Conservation (phyloP, 345 rosid genomes). For the Arabidopsis arenosa region DNA sequence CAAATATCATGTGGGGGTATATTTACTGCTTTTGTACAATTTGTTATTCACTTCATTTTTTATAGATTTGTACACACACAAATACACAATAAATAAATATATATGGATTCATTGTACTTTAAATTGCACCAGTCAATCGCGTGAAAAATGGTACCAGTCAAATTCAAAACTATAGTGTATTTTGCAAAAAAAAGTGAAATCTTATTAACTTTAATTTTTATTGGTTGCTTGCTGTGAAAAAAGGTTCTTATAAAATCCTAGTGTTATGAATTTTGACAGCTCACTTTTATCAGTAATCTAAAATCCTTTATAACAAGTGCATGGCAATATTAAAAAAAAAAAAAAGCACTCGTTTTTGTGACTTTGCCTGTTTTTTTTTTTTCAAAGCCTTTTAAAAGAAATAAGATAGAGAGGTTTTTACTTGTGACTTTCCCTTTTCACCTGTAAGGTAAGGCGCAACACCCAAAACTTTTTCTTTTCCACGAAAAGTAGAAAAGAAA, state of each 20-base stretch:
- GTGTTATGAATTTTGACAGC: conserved; percentile 5
- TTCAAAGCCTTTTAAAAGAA: conserved; percentile 19
- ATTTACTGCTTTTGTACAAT: conserved; percentile 4
- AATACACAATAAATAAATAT: background rate
- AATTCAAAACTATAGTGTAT: background rate
- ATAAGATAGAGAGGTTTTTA: conserved; percentile 10
- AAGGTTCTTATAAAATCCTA: background rate
- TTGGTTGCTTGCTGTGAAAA: background rate
- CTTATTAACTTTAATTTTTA: background rate
- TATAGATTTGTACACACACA: background rate
- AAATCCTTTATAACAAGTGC: too few relatives aligned
- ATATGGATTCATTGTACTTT: background rate
- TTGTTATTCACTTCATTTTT: background rate
- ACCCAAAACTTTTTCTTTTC: conserved; percentile 40
- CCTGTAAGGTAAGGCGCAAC: conserved; percentile 34
- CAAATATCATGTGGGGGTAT: conserved; percentile 34
- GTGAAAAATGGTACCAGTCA: conserved; percentile 1
- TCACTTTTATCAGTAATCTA: background rate
- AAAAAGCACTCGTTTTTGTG: background rate
- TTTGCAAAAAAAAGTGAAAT: background rate
- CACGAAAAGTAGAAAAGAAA: conserved; percentile 20
- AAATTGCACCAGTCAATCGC: background rate
- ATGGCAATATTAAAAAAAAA: background rate
- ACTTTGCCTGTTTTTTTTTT: background rate
- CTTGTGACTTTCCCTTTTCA: conserved; percentile 26